These are phyloP conservation scores for Penicillium vulpinum DNA, from an alignment of 2,329 filamentous ascomycete species.

Conservation along the genomic window DNA sequence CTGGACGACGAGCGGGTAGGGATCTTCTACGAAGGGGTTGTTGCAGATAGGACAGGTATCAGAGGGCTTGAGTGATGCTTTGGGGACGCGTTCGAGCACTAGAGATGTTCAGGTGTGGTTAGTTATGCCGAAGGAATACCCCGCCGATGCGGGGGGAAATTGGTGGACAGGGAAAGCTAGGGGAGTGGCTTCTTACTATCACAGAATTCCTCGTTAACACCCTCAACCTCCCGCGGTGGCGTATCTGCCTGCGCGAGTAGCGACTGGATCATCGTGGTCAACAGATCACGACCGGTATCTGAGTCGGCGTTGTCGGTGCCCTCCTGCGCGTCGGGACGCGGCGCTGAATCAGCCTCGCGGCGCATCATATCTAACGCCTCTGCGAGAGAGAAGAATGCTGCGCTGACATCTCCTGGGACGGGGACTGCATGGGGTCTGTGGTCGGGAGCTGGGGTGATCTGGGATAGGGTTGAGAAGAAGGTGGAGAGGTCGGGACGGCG, in stretches of 20 bases:
- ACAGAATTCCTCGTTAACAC: conserved; percentile 62
- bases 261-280: conserved; percentile 57
- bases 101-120: not conserved
- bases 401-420: conserved; percentile 61
- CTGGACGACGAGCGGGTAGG: conserved; percentile 63
- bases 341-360: conserved; percentile 44
- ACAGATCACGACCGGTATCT: conserved; percentile 44
- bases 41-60: conserved; percentile 62
- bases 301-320: conserved; percentile 23
- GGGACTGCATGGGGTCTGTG: conserved; percentile 59
- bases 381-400: conserved; percentile 60
- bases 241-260: conserved; percentile 58
- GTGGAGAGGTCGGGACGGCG: conserved; percentile 65
- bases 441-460: conserved; percentile 56
- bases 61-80: conserved; percentile 53
- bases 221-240: conserved; percentile 61
- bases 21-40: conserved; percentile 62
- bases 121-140: not conserved
- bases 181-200: conserved; percentile 42
- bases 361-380: conserved; percentile 63
- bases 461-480: conserved; percentile 62
- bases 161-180: not conserved
- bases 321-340: conserved; percentile 35
- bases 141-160: not conserved
- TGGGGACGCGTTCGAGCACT: conserved; percentile 61